Conservation (phyloP, 2,329 filamentous ascomycete species). For the Paecilomyces sp. region DNA sequence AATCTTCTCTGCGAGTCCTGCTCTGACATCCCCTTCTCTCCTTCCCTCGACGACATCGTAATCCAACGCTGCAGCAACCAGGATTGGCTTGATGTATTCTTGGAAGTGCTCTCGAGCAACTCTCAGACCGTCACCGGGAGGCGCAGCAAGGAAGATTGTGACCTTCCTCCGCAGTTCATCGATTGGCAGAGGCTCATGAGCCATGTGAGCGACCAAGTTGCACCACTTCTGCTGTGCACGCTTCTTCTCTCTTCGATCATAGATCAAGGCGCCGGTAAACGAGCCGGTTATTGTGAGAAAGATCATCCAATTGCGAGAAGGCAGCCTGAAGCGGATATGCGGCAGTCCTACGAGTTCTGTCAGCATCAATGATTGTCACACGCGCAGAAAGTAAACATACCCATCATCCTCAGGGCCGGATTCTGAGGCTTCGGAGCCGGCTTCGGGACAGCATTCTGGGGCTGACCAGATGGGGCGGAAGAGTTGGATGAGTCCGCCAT, state of each 20-base stretch:
- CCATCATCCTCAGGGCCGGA: constrained; percentile 15
- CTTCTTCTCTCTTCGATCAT: constrained; percentile 88
- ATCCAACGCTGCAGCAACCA: constrained; percentile 83
- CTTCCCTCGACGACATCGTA: constrained; percentile 94
- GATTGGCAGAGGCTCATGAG: constrained; percentile 65
- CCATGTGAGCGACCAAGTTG: constrained; percentile 74
- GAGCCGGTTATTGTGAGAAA: constrained; percentile 75
- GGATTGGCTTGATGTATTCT: constrained; percentile 88
- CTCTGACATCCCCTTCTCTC: constrained; percentile 85
- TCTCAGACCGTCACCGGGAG: constrained; percentile 78
- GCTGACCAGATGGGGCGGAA: constrained; percentile 26
- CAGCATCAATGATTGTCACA: constrained; percentile 5
- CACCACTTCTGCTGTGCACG: constrained; percentile 81
- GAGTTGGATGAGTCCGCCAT: constrained; percentile 31
- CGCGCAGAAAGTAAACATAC: constrained; percentile 6
- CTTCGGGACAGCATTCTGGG: constrained; percentile 18
- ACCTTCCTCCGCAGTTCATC: constrained; percentile 73
- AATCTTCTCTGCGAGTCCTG: constrained; percentile 78
- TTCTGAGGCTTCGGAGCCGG: constrained; percentile 12
- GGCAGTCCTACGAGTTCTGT: constrained; percentile 58
- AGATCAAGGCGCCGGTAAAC: constrained; percentile 73
- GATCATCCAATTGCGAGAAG: constrained; percentile 96
- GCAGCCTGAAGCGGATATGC: constrained; percentile 72
- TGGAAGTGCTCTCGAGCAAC: constrained; percentile 90
- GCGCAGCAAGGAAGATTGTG: constrained; percentile 77